Evolutionary conservation across 78 protist genomes (phyloP).

Genomic region (Pelomyxa schiedti): DNA sequence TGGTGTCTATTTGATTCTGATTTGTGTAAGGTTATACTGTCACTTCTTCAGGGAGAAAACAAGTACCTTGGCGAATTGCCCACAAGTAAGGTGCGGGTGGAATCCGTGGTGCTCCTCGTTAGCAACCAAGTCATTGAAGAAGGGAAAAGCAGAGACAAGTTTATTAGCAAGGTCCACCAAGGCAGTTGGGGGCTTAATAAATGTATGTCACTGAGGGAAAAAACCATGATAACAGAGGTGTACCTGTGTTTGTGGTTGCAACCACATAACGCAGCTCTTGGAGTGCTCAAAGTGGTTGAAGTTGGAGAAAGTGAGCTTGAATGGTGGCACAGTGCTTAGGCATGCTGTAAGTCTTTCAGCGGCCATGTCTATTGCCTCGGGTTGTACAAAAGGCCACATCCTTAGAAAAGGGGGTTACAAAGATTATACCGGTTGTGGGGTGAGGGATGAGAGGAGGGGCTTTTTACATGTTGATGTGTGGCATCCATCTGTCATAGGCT

Average conservation of each 20-base stretch:
- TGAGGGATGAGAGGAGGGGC: not conserved
- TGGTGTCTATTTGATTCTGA: not conserved
- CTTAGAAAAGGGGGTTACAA: not conserved
- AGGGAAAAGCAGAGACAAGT: conserved; percentile 8
- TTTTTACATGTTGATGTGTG: conserved; percentile 41
- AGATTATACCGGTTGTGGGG: not conserved
- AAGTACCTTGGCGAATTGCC: conserved; percentile 25
- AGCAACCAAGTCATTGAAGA: conserved; percentile 23
- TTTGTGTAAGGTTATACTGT: not conserved
- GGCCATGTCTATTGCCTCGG: not conserved
- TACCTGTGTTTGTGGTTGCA: conserved; percentile 32
- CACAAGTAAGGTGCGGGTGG: conserved; percentile 35
- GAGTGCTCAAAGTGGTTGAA: conserved; percentile 40
- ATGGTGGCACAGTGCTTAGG: conserved; percentile 1
- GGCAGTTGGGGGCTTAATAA: conserved; percentile 2
- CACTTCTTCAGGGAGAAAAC: not conserved
- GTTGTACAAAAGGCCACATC: conserved; percentile 34
- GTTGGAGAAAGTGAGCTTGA: conserved; percentile 14
- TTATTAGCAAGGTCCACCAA: conserved; percentile 4
- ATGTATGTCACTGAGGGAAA: too few species aligned
- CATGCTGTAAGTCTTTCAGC: not conserved
- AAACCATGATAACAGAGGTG: not conserved
- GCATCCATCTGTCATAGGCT: conserved; percentile 44
- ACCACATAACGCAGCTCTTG: conserved; percentile 20
- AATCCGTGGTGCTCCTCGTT: conserved; percentile 23